Conservation (phyloP, 352 stramenopile genomes). For the Aphanomyces euteiches region DNA sequence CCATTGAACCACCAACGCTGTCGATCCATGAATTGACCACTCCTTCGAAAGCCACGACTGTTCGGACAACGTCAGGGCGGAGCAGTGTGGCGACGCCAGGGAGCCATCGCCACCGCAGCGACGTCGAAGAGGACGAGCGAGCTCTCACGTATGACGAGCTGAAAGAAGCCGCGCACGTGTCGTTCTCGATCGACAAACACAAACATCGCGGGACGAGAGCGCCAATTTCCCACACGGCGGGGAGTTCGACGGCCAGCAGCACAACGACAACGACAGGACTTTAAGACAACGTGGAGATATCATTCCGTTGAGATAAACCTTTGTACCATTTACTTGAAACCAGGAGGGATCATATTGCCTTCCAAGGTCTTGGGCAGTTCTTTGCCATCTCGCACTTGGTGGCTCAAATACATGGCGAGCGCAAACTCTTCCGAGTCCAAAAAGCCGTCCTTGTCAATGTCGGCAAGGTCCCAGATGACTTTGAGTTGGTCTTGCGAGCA, state of each 20-base stretch:
- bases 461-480: slow-evolving; percentile 86
- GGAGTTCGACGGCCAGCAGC: too few species aligned
- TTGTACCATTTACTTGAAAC: slow-evolving; percentile 12
- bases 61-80: not conserved
- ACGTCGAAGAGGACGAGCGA: slow-evolving; percentile 55
- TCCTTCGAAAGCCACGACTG: not conserved
- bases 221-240: not conserved
- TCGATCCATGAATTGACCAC: slow-evolving; percentile 5
- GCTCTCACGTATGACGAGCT: slow-evolving; percentile 72
- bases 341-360: slow-evolving; percentile 52
- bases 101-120: not conserved
- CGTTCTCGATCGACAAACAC: not conserved
- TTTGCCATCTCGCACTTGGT: slow-evolving; percentile 68
- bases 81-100: not conserved
- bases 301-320: not conserved
- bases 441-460: slow-evolving; percentile 85
- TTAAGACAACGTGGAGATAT: not conserved
- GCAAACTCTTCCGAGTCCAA: slow-evolving; percentile 89
- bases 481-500: slow-evolving; percentile 72
- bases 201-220: not conserved
- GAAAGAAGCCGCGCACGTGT: slow-evolving; percentile 42
- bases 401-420: slow-evolving; percentile 85
- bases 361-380: slow-evolving; percentile 59
- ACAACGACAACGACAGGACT: slow-evolving; percentile 3
- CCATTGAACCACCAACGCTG: not conserved